These are phyloP conservation scores for Mycena metata DNA, from an alignment of 768 basidiomycete species.

Conservation along the genomic window DNA sequence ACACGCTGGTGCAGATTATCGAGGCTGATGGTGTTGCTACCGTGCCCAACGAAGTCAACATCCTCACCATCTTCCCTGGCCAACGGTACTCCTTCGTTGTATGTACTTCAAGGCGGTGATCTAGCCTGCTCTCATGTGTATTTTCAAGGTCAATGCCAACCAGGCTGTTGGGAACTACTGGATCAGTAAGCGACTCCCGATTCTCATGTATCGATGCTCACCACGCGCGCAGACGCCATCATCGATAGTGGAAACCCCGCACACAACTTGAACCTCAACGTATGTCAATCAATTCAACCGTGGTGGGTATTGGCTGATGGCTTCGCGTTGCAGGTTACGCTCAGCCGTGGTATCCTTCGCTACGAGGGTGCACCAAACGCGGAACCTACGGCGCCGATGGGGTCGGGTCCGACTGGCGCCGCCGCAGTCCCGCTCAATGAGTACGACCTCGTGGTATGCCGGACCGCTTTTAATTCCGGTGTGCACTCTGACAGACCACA, in stretches of 20 bases:
- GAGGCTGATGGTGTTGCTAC: constrained; percentile 20
- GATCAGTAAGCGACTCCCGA: constrained; percentile 50
- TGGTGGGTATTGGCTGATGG: not conserved
- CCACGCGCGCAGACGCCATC: constrained; percentile 19
- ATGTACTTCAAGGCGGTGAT: constrained; percentile 19
- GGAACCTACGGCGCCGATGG: constrained; percentile 50
- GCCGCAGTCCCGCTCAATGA: constrained; percentile 18
- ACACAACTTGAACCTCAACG: constrained; percentile 45
- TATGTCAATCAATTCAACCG: not conserved
- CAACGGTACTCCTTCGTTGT: constrained; percentile 64
- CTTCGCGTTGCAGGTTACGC: constrained; percentile 23
- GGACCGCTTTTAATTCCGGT: not conserved
- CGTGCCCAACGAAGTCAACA: constrained; percentile 18
- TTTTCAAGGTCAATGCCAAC: constrained; percentile 50
- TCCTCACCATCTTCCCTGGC: constrained; percentile 52
- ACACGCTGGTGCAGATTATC: constrained; percentile 19
- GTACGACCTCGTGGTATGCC: constrained; percentile 23
- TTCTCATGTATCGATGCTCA: not conserved
- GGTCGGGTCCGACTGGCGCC: constrained; percentile 34
- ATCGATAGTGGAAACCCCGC: constrained; percentile 47
- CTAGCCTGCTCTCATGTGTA: constrained; percentile 17
- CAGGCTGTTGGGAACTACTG: constrained; percentile 63
- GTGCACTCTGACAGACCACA: not conserved
- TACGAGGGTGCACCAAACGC: constrained; percentile 51
- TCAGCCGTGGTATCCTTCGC: constrained; percentile 52